Evolutionary conservation across 2,329 filamentous ascomycete species (phyloP).

Genomic region (Pseudomassariella vexata): DNA sequence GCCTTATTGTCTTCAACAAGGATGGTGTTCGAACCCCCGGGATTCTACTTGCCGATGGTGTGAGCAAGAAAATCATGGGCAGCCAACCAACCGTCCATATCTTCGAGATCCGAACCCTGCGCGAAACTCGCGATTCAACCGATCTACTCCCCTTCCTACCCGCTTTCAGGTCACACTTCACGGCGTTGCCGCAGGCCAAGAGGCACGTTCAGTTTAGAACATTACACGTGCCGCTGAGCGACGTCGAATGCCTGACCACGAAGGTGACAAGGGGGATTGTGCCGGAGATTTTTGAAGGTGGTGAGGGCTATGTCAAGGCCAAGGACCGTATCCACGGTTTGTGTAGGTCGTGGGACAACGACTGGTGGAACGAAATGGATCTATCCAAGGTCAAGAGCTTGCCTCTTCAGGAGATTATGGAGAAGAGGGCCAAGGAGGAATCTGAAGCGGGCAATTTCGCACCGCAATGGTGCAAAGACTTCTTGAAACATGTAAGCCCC

Average conservation of each 20-base stretch:
- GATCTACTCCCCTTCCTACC: conserved; percentile 82
- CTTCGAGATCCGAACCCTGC: conserved; percentile 66
- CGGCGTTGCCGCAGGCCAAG: conserved; percentile 59
- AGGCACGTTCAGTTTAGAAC: conserved; percentile 64
- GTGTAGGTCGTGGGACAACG: conserved; percentile 67
- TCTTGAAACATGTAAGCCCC: conserved; percentile 78
- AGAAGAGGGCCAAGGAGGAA: conserved; percentile 62
- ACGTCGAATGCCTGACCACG: conserved; percentile 80
- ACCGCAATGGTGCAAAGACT: conserved; percentile 66
- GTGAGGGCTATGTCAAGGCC: conserved; percentile 45
- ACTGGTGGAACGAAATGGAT: conserved; percentile 79
- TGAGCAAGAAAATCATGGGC: conserved; percentile 50
- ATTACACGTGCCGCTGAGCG: conserved; percentile 63
- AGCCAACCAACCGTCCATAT: conserved; percentile 67
- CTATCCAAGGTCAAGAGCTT: conserved; percentile 79
- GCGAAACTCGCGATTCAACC: conserved; percentile 67
- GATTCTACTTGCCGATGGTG: conserved; percentile 71
- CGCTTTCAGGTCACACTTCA: conserved; percentile 61
- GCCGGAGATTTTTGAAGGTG: conserved; percentile 51
- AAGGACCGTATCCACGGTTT: conserved; percentile 64
- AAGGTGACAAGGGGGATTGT: conserved; percentile 55
- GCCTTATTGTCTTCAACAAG: conserved; percentile 78
- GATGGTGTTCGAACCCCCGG: conserved; percentile 79
- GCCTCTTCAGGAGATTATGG: conserved; percentile 71
- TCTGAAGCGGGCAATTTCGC: conserved; percentile 56